A percentile compares a stretch with the other conserved stretches of the same genome.
phyloP scores from a whole-genome alignment of 495 filamentous ascomycete genomes.

The Thermochaetoides thermophila region DNA sequence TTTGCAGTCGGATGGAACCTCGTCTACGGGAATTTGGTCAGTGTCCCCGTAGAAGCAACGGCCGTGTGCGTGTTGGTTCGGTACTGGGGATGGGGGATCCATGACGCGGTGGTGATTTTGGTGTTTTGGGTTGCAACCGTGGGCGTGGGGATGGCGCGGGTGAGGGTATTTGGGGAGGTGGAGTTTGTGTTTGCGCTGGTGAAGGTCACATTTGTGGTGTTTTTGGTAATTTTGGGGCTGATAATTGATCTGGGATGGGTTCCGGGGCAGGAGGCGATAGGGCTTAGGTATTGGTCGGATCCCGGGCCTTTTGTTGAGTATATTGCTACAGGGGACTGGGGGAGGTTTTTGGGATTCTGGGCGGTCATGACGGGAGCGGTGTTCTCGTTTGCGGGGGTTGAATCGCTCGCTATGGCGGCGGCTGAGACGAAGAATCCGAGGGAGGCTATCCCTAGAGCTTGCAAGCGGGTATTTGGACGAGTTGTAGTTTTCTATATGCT shows the following conservation, averaged over 20 bases:
- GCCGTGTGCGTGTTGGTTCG: slow-evolving; percentile 44
- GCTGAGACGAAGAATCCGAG: slow-evolving; percentile 61
- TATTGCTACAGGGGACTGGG: slow-evolving; percentile 32
- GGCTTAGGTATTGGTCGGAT: slow-evolving; percentile 52
- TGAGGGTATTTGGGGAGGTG: slow-evolving; percentile 47
- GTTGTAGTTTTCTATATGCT: slow-evolving; percentile 60
- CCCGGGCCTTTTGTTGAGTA: slow-evolving; percentile 58
- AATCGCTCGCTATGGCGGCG: slow-evolving; percentile 49
- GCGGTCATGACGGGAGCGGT: slow-evolving; percentile 43
- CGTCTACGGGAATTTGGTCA: slow-evolving; percentile 33
- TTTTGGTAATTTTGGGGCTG: slow-evolving; percentile 52
- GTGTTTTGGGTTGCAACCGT: slow-evolving; percentile 40
- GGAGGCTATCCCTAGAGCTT: slow-evolving; percentile 54
- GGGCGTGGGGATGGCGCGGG: slow-evolving; percentile 36
- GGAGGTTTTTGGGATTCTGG: slow-evolving; percentile 45
- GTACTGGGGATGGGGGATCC: slow-evolving; percentile 38
- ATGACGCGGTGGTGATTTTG: slow-evolving; percentile 38
- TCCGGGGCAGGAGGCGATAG: slow-evolving; percentile 39
- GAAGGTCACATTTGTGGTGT: slow-evolving; percentile 50
- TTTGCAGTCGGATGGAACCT: slow-evolving; percentile 59
- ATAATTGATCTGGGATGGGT: slow-evolving; percentile 51
- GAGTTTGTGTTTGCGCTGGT: slow-evolving; percentile 45
- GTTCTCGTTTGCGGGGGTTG: slow-evolving; percentile 43
- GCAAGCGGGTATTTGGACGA: slow-evolving; percentile 54
- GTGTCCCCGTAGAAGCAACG: slow-evolving; percentile 46